These are phyloP conservation scores for Fraxinus sp. DNA, from an alignment of 305 asterid species.

Conservation along the genomic window DNA sequence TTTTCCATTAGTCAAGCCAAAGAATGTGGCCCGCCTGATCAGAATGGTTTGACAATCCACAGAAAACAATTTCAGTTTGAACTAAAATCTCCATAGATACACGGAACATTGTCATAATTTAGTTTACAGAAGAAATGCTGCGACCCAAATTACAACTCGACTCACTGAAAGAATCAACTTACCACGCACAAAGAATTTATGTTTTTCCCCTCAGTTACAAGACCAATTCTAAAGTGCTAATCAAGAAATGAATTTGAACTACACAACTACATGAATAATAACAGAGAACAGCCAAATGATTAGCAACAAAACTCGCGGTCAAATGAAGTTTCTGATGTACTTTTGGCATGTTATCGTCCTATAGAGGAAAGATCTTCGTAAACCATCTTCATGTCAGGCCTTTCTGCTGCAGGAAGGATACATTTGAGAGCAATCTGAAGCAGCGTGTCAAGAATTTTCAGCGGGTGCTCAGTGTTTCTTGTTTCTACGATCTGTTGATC, in stretches of 20 bases:
- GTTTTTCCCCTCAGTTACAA: neutral
- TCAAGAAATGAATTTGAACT: slow-evolving; percentile 5
- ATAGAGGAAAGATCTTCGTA: slow-evolving; percentile 59
- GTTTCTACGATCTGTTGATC: slow-evolving; percentile 41
- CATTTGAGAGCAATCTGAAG: slow-evolving; percentile 67
- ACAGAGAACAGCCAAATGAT: slow-evolving; percentile 16
- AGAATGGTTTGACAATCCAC: neutral
- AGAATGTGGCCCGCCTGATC: neutral
- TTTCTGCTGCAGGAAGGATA: slow-evolving; percentile 68
- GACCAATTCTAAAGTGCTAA: neutral
- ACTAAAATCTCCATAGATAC: neutral
- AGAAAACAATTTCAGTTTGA: neutral
- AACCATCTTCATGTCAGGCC: slow-evolving; percentile 70
- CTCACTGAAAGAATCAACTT: neutral
- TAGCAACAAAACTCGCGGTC: slow-evolving; percentile 18
- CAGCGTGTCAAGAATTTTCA: slow-evolving; percentile 41
- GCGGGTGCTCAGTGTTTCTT: slow-evolving; percentile 19
- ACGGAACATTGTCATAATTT: neutral
- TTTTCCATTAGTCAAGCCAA: neutral
- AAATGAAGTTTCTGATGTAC: slow-evolving; percentile 13
- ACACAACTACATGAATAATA: neutral
- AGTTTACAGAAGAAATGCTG: neutral
- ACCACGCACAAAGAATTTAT: neutral
- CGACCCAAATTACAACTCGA: neutral
- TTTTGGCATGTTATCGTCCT: slow-evolving; percentile 32